A percentile compares a stretch with the other conserved stretches of the same genome.
These are phyloP conservation scores for Apiospora arundinis DNA, from an alignment of 2,329 filamentous ascomycete genomes.

Conservation along the genomic window DNA sequence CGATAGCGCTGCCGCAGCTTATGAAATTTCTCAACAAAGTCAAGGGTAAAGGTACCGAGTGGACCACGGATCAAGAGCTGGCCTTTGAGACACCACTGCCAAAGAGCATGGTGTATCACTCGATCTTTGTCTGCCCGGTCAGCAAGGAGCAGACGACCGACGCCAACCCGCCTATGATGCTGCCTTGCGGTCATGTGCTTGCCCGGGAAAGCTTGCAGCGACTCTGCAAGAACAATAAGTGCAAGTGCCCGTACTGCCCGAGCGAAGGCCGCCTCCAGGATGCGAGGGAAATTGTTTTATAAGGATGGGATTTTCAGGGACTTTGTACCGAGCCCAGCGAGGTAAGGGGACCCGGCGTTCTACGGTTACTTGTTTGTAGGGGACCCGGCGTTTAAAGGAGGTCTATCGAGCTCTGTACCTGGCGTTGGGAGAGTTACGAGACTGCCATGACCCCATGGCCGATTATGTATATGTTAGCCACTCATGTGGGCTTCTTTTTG, in stretches of 20 bases:
- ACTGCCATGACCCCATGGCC: not conserved
- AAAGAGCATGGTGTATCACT: constrained; percentile 77
- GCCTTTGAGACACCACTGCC: constrained; percentile 75
- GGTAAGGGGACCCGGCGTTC: not conserved
- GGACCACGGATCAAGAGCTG: constrained; percentile 90
- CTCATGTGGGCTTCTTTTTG: not conserved
- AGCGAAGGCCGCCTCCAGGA: constrained; percentile 80
- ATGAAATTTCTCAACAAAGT: constrained; percentile 89
- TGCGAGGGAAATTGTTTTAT: constrained; percentile 75
- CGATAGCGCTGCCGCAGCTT: constrained; percentile 87
- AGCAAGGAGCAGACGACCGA: constrained; percentile 96
- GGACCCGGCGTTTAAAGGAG: not conserved
- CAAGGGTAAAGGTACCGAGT: constrained; percentile 88
- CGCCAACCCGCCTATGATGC: constrained; percentile 93
- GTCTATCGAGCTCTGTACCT: not conserved
- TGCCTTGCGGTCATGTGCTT: constrained; percentile 94
- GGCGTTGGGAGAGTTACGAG: not conserved
- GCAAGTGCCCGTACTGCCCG: constrained; percentile 98
- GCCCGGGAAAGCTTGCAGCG: constrained; percentile 82
- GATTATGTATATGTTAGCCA: not conserved
- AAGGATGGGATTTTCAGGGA: constrained; percentile 24
- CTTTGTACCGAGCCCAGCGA: not conserved
- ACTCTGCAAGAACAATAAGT: constrained; percentile 78
- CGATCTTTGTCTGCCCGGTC: constrained; percentile 97
- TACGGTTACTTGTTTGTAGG: not conserved